Evolutionary conservation across 768 basidiomycete species (phyloP).

Genomic region (Boletus sp.): DNA sequence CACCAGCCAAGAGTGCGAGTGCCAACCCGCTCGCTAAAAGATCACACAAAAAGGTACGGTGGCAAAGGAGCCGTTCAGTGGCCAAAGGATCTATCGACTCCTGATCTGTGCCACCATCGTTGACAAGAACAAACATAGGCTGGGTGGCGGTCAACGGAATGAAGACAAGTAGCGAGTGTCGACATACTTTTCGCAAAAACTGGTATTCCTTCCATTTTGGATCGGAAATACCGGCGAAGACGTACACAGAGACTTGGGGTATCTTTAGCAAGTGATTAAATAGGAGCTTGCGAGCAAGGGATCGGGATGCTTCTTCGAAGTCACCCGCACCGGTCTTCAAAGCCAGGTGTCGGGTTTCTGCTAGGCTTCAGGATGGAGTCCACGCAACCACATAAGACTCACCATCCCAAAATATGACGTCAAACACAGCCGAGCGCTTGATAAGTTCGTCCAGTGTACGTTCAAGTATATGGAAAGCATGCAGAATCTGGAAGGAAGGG

Average conservation of each 20-base stretch:
- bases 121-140: slow-evolving; percentile 67
- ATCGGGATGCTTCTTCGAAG: slow-evolving; percentile 43
- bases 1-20: slow-evolving; percentile 48
- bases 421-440: slow-evolving; percentile 51
- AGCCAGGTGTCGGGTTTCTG: slow-evolving; percentile 46
- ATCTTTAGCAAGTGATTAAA: slow-evolving; percentile 45
- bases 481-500: slow-evolving; percentile 57
- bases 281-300: slow-evolving; percentile 50
- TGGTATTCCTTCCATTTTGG: slow-evolving; percentile 48
- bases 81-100: slow-evolving; percentile 8
- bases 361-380: neutral
- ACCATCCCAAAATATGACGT: slow-evolving; percentile 65
- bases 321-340: slow-evolving; percentile 35
- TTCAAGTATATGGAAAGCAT: slow-evolving; percentile 57
- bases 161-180: neutral
- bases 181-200: slow-evolving; percentile 37
- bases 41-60: slow-evolving; percentile 48
- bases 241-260: slow-evolving; percentile 40
- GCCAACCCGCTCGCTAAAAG: slow-evolving; percentile 49
- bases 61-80: slow-evolving; percentile 37
- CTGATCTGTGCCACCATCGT: slow-evolving; percentile 44
- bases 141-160: slow-evolving; percentile 25
- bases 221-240: slow-evolving; percentile 46
- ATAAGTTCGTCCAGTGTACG: slow-evolving; percentile 46
- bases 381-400: neutral